Evolutionary conservation across 495 filamentous ascomycete species (phyloP).

Genomic region (Aspergillus homomorphus): DNA sequence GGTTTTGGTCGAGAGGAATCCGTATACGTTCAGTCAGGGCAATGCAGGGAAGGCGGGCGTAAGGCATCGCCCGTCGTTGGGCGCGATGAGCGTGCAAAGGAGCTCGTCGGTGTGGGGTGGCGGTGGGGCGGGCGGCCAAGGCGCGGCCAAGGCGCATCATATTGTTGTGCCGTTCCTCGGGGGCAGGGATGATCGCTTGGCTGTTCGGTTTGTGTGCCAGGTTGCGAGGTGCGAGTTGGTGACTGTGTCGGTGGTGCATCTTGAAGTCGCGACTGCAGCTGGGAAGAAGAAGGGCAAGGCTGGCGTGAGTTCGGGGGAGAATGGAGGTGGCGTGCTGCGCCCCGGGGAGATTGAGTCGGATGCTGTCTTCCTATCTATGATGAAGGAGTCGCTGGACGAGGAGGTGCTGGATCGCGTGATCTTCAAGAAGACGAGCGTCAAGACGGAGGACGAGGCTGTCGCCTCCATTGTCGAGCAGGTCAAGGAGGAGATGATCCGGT

Average conservation of each 20-base stretch:
- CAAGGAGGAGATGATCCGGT: not conserved
- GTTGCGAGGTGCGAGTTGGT: conserved; percentile 73
- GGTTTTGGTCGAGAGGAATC: conserved; percentile 78
- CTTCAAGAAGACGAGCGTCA: conserved; percentile 36
- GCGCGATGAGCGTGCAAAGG: conserved; percentile 55
- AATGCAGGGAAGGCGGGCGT: not conserved
- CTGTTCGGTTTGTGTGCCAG: conserved; percentile 77
- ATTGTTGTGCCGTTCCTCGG: conserved; percentile 88
- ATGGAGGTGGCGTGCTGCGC: not conserved
- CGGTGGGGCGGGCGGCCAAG: too few species aligned
- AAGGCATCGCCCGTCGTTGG: conserved; percentile 31
- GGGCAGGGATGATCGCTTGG: conserved; percentile 77
- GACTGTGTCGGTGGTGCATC: conserved; percentile 36
- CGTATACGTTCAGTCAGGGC: conserved; percentile 28
- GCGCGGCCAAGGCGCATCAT: conserved; percentile 59
- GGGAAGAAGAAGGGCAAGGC: not conserved
- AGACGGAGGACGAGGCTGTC: not conserved
- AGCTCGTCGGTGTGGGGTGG: conserved; percentile 30
- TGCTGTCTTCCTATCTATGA: conserved; percentile 55
- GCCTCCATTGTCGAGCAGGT: not conserved
- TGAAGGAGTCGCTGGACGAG: conserved; percentile 59
- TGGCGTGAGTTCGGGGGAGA: too few species aligned
- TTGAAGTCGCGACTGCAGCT: conserved; percentile 16
- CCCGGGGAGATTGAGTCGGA: conserved; percentile 41
- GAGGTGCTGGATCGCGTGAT: conserved; percentile 58